Evolutionary conservation across 1,284 basidiomycete genomes (phyloP).

Genomic region (Agroathelia rolfsii): DNA sequence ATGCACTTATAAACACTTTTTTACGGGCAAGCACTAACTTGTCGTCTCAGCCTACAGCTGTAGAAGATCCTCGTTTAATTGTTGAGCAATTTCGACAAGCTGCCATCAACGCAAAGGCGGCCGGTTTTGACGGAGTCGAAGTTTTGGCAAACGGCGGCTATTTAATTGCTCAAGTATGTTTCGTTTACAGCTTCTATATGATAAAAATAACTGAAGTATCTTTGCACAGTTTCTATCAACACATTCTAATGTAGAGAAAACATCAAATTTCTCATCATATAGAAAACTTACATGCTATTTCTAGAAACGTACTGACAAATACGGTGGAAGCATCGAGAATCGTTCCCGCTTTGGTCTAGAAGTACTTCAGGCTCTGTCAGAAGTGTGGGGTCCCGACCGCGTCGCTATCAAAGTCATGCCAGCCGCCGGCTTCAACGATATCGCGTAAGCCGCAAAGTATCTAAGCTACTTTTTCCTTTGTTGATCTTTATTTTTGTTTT

Average conservation of each 20-base stretch:
- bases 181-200: background rate
- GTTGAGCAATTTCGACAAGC: conserved; percentile 38
- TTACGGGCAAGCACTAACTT: background rate
- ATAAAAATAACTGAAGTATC: background rate
- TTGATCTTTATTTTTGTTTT: too few relatives aligned
- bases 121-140: conserved; percentile 62
- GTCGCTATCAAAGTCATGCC: conserved; percentile 44
- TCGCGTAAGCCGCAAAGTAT: conserved; percentile 26
- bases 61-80: conserved; percentile 31
- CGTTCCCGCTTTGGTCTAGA: conserved; percentile 33
- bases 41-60: conserved; percentile 25
- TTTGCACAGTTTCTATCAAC: background rate
- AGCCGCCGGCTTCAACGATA: conserved; percentile 36
- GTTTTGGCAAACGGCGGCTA: too few relatives aligned
- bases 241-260: conserved; percentile 16
- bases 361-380: conserved; percentile 33
- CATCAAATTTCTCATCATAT: conserved; percentile 37
- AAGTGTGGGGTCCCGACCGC: conserved; percentile 38
- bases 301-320: conserved; percentile 43
- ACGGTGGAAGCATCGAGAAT: conserved; percentile 44
- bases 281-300: conserved; percentile 30
- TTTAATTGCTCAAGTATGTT: conserved; percentile 12
- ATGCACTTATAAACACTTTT: background rate
- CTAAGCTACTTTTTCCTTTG: too few relatives aligned
- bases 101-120: conserved; percentile 43